Evolutionary conservation across 148 eudicot species (phyloP).

Genomic region (Chenopodium berlandieri): DNA sequence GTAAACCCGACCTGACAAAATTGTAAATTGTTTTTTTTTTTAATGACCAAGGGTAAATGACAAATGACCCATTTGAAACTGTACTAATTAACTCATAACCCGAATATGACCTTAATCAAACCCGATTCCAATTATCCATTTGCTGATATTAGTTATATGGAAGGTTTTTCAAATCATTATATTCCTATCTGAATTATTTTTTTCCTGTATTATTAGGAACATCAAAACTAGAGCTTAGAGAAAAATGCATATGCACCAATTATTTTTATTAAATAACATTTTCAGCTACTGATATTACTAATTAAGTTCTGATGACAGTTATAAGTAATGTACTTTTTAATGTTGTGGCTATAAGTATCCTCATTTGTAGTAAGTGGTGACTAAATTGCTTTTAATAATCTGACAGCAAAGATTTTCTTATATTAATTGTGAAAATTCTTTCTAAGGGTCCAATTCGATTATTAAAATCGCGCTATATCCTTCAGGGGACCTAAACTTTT

Average conservation of each 20-base stretch:
- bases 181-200: not conserved
- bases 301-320: not conserved
- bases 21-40: too few relatives aligned
- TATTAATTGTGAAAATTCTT: constrained; percentile 4
- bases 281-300: not conserved
- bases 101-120: not conserved
- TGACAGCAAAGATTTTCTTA: constrained; percentile 25
- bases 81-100: not conserved
- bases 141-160: not conserved
- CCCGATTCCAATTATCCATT: too few relatives aligned
- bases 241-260: not conserved
- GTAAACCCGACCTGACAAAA: not conserved
- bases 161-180: not conserved
- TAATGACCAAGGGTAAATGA: too few relatives aligned
- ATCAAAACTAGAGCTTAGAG: not conserved
- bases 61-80: too few relatives aligned
- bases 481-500: constrained; percentile 16
- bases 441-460: not conserved
- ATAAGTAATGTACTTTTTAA: not conserved
- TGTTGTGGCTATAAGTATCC: not conserved
- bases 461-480: constrained; percentile 22
- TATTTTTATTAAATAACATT: not conserved
- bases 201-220: not conserved
- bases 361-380: not conserved
- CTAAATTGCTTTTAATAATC: constrained; percentile 15